Evolutionary conservation across 208 protist genomes (phyloP).

Genomic region (Acanthamoeba divionensis): DNA sequence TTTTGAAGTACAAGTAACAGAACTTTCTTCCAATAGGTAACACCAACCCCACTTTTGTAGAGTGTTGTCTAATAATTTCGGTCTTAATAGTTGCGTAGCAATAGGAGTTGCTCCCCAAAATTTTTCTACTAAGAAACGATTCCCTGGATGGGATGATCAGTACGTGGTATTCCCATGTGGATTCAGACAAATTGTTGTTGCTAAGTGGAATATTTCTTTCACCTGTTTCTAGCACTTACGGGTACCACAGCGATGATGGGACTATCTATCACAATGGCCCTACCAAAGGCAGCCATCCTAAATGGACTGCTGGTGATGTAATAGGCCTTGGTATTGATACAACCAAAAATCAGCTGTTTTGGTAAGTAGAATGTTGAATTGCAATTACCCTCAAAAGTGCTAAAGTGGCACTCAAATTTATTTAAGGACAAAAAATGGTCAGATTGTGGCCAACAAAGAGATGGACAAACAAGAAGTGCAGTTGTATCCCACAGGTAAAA

Average conservation of each 20-base stretch:
- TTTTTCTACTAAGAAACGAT: not conserved
- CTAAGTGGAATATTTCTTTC: not conserved
- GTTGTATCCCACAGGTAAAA: not conserved
- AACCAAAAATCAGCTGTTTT: not conserved
- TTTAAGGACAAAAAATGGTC: conserved; percentile 47
- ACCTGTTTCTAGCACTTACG: not conserved
- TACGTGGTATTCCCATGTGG: not conserved
- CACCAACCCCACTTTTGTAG: not conserved
- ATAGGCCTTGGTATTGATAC: conserved; percentile 17
- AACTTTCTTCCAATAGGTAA: not conserved
- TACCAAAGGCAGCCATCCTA: conserved; percentile 6
- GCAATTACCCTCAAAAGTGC: not conserved
- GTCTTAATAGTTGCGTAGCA: too few relatives aligned
- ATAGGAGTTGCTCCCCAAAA: not conserved
- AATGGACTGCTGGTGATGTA: conserved; percentile 8
- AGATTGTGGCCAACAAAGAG: not conserved
- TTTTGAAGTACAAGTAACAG: not conserved
- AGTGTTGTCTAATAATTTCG: too few relatives aligned
- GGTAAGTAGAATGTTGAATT: not conserved
- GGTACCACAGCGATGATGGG: conserved; percentile 50
- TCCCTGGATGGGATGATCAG: not conserved
- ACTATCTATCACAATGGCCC: not conserved
- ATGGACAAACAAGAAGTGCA: not conserved
- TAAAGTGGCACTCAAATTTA: not conserved
- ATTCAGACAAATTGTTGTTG: not conserved